Base-by-base conservation (phyloP, 805 yeast genomes). In the Diddensiella santjacobensis region DNA sequence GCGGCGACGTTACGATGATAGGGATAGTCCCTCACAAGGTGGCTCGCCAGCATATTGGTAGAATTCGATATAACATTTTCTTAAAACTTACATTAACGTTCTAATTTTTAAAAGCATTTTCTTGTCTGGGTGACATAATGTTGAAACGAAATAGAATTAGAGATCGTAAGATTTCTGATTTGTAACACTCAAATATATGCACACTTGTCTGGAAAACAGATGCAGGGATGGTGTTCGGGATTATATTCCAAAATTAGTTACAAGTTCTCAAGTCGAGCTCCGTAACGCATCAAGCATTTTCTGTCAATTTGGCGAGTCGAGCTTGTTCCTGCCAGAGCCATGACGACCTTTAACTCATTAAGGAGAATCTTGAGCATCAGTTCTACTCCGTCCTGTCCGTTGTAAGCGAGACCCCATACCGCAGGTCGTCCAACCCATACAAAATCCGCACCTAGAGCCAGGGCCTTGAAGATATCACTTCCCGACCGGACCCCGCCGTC, bases 401-500 rank as follows among this genome's bases (percentile, higher is more conserved):
- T 81, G 3, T 81, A 73, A 15, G 81, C 72, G 72, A 81, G 77
- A 31, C 84, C 84, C 62, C 80, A 82, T 8, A 81, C 62, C 53
- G 81, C 78, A 0, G 84, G 83, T 51, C 87, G 70, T 2, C 87
- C 86, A 22, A 83, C 60, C 18, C 87, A 86, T 4, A 70, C 73
- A 8, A 80, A 81, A 35, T 74, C 79, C 3, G 87, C 87, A 4
- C 87, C 87, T 2, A 82, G 67, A 42, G 84, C 80, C 3, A 83
- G 59, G 0, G 87, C 87, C 53, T 81, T 81, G 42, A 82, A 60
- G n/a, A 83, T 61, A 62, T 82, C 88, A 3, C 83, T 70, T 4
- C 85, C 87, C 57, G 84, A 71, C 49, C 84, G 69, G 30, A 82
- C 70, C 17, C 87, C 87, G 40, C 87, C 87, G 60, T 83, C 87